Base-by-base conservation (phyloP, 2,329 filamentous ascomycete species). In the Xylariaceae sp. region DNA sequence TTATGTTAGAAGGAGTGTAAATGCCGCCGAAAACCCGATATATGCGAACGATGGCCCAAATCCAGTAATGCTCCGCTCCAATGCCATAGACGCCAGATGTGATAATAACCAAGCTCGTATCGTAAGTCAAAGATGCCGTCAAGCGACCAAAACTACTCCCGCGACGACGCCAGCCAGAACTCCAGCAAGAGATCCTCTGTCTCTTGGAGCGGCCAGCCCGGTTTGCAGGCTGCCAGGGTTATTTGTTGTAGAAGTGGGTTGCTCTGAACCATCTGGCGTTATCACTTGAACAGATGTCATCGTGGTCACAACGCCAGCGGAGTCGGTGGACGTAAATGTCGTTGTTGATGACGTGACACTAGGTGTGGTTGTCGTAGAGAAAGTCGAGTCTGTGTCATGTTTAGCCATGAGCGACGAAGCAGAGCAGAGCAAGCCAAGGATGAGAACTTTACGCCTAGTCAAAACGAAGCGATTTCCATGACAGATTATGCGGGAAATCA, bases 251-350 rank as follows among this genome's bases (percentile, higher is more conserved):
- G 44, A 38, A n/a, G 45, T 51, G 4, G 51, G 34, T 36, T 47
- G 41, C 6, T 54, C 51, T 2, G 43, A 24, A 12, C 37, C 39
- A 4, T 45, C 51, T 1, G 56, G 54, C 26, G 53, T 54, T 7
- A 62, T 47, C 3, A 61, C 47, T 4, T 50, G 46, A 19, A 60
- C 53, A 4, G 55, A 53, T 9, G 56, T 60, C n/a, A 62, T 50
- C 13, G 57, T 61, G 7, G 55, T 59, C 41, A 57, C 42, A 3
- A 45, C 55, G 7, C 60, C 60, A 29, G 51, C 56, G 2, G 59
- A 54, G 2, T 59, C 8, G 16, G 33, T 35, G 7, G 49, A 50
- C 17, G 51, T 56, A 26, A 52, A 59, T 3, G 53, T 60, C n/a
- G 55, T 57, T 8, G 57, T 60, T 19, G 35, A 54, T 38, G 47